phyloP scores from a whole-genome alignment of 345 rosid genomes.

The Hibiscus mutabilis region DNA sequence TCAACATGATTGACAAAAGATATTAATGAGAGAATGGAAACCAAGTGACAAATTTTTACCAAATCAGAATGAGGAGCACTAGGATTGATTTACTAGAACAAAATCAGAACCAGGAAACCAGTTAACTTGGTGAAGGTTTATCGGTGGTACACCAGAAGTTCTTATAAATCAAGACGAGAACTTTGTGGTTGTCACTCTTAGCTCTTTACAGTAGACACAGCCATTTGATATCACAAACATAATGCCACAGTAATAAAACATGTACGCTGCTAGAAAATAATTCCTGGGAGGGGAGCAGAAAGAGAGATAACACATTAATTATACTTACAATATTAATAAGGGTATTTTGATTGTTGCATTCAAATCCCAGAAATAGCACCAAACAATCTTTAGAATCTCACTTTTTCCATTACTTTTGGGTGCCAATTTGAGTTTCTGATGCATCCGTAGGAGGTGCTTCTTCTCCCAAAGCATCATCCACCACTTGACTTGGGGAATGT shows the following conservation, averaged over 20 bases:
- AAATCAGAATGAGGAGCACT: not conserved
- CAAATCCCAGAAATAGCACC: slow-evolving; percentile 55
- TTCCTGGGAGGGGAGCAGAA: not conserved
- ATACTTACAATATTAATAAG: slow-evolving; percentile 68
- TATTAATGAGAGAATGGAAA: not conserved
- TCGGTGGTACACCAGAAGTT: not conserved
- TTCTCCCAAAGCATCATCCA: slow-evolving; percentile 46
- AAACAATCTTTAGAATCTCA: slow-evolving; percentile 35
- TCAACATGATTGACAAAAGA: not conserved
- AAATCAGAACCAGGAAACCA: not conserved
- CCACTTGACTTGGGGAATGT: slow-evolving; percentile 44
- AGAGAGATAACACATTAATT: not conserved
- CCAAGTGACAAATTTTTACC: not conserved
- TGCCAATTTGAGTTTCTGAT: slow-evolving; percentile 23
- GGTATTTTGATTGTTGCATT: slow-evolving; percentile 71
- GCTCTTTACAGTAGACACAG: not conserved
- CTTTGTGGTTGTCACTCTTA: not conserved
- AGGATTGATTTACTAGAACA: not conserved
- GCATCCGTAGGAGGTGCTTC: slow-evolving; percentile 32
- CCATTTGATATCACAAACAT: not conserved
- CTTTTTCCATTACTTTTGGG: slow-evolving; percentile 24
- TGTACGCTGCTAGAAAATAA: not conserved
- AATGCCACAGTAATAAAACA: not conserved
- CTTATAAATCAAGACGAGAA: not conserved
- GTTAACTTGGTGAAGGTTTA: not conserved